These are phyloP conservation scores for Stephania cephalantha DNA, from an alignment of 164 flowering plant species.

Conservation along the genomic window DNA sequence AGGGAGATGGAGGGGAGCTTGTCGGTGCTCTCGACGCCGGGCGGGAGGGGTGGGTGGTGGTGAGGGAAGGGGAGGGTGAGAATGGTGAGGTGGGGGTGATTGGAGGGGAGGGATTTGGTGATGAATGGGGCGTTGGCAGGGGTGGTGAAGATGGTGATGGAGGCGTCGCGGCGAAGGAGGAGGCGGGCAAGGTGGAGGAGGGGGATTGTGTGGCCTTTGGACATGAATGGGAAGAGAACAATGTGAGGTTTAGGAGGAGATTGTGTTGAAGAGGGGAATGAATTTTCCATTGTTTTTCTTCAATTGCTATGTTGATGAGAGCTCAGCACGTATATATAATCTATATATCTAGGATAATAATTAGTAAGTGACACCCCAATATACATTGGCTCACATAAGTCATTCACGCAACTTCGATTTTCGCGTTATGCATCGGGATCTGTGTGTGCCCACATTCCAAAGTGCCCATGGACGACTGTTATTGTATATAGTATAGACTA, in stretches of 20 bases:
- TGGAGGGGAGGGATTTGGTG: background rate
- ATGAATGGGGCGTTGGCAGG: slow-evolving; percentile 9
- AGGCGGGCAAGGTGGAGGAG: slow-evolving; percentile 13
- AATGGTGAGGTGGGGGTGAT: background rate
- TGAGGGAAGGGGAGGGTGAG: slow-evolving; percentile 9
- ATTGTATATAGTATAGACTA: too few relatives aligned
- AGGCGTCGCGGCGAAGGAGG: slow-evolving; percentile 9
- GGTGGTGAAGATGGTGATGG: slow-evolving; percentile 14
- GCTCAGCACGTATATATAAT: too few relatives aligned
- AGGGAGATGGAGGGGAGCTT: background rate
- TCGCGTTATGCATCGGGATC: too few relatives aligned
- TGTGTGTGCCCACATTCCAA: too few relatives aligned
- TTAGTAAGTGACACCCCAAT: too few relatives aligned
- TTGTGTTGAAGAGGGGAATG: too few relatives aligned
- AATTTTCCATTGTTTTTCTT: too few relatives aligned
- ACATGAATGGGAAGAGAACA: slow-evolving; percentile 16
- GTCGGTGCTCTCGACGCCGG: background rate
- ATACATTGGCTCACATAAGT: too few relatives aligned
- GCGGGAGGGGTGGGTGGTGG: background rate
- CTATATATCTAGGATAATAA: too few relatives aligned
- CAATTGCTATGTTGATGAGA: too few relatives aligned
- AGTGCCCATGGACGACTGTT: too few relatives aligned
- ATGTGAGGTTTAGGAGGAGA: background rate
- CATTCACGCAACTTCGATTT: too few relatives aligned
- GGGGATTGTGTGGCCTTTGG: slow-evolving; percentile 17